These are phyloP conservation scores for Phoma sp. DNA, from an alignment of 2,329 filamentous ascomycete genomes.

Conservation along the genomic window DNA sequence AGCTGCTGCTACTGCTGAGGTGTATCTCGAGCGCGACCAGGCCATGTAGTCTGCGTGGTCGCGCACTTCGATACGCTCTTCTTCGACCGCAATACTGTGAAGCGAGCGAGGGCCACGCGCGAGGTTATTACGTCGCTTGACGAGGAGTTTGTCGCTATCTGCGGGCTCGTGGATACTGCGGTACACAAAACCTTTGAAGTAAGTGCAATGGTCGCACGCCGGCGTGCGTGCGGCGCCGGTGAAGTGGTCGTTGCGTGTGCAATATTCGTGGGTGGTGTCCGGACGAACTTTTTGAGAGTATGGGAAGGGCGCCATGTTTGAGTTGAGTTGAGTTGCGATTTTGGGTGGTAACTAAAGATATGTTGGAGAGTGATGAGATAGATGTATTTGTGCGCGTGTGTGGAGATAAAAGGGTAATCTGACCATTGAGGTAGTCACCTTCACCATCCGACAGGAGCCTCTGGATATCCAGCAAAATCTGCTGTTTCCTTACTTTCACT, in stretches of 20 bases:
- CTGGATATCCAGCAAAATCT: no score
- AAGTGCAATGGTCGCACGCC: conserved; percentile 1
- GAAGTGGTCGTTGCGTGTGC: background rate
- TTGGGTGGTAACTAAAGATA: no score
- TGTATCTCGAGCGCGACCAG: background rate
- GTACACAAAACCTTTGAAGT: conserved; percentile 1
- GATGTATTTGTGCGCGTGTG: no score
- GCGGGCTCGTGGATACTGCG: background rate
- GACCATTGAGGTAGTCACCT: no score
- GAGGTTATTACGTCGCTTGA: background rate
- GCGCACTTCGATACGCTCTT: background rate
- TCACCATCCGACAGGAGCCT: no score
- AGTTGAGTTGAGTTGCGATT: no score
- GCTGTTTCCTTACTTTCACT: no score
- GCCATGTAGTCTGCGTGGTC: background rate
- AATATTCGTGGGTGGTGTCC: no score
- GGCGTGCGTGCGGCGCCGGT: background rate
- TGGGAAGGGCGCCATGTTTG: no score
- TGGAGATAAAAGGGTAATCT: no score
- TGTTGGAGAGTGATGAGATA: no score
- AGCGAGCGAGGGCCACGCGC: background rate
- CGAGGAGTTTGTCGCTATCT: background rate
- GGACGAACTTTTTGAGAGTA: no score
- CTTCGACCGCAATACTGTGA: background rate
- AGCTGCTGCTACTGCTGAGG: background rate